These are phyloP conservation scores for Crassisporium funariophilum DNA, from an alignment of 768 basidiomycete species.

Conservation along the genomic window DNA sequence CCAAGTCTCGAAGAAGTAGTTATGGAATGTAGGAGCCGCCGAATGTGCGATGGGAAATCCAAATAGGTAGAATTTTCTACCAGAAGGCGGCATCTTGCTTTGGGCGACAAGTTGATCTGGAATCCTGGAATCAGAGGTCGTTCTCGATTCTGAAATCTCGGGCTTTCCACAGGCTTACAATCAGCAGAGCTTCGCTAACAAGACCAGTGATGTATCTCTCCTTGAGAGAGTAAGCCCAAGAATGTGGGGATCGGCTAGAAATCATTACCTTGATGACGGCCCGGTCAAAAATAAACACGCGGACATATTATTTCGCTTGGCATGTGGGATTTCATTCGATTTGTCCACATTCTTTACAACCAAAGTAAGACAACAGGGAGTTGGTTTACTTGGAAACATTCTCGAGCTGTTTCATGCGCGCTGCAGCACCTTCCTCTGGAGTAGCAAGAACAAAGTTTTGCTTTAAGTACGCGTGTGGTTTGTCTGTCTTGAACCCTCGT, in stretches of 20 bases:
- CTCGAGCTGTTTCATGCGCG: slow-evolving; percentile 34
- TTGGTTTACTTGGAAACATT: too few species aligned
- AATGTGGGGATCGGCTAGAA: too few species aligned
- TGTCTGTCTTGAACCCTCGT: slow-evolving; percentile 50
- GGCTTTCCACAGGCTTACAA: too few species aligned
- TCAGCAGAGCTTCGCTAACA: too few species aligned
- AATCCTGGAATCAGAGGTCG: background rate
- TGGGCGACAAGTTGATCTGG: too few species aligned
- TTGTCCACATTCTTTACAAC: too few species aligned
- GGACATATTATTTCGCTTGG: too few species aligned
- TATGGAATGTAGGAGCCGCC: background rate
- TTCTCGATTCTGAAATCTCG: background rate
- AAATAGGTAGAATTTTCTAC: background rate
- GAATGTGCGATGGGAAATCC: background rate
- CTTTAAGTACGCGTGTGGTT: slow-evolving; percentile 40
- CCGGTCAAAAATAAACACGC: too few species aligned
- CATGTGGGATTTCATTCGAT: too few species aligned
- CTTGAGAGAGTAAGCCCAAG: too few species aligned
- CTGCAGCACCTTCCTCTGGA: slow-evolving; percentile 35
- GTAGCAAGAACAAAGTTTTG: slow-evolving; percentile 46
- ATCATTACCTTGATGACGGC: too few species aligned
- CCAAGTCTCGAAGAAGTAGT: background rate
- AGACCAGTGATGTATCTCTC: too few species aligned
- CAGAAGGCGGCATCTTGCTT: background rate
- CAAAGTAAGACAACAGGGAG: background rate